A percentile compares a stretch with the other conserved stretches of the same genome.
Conservation (phyloP, 352 stramenopile genomes). For the Phytopythium delawarense region DNA sequence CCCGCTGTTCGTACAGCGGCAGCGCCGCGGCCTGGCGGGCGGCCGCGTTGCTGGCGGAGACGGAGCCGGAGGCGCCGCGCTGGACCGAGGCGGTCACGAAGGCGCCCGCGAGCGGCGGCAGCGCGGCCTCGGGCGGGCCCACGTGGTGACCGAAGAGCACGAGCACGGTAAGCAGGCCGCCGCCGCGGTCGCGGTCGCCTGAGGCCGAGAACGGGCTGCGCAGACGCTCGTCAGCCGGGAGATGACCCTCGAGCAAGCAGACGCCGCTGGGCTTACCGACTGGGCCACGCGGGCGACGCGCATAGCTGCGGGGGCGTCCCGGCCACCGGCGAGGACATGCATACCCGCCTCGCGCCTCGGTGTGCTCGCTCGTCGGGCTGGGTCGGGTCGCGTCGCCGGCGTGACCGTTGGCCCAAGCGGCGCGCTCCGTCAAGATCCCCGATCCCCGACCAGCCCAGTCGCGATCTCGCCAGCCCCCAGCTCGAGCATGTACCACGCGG, state of each 20-base stretch:
- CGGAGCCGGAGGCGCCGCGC: conserved; percentile 7
- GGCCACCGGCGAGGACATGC: conserved; percentile 34
- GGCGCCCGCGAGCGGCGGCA: conserved; percentile 5
- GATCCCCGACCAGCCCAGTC: neutral
- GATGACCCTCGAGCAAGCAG: neutral
- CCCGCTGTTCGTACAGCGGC: conserved; percentile 36
- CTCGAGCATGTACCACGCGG: conserved; percentile 35
- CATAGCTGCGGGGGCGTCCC: conserved; percentile 21
- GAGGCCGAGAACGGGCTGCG: conserved; percentile 52
- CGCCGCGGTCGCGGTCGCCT: conserved; percentile 13
- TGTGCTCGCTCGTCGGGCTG: neutral
- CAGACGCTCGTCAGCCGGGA: neutral
- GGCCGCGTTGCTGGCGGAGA: conserved; percentile 11
- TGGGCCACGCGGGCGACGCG: conserved; percentile 17
- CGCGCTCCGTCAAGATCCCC: conserved; percentile 10
- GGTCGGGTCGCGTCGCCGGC: neutral
- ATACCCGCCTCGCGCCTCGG: conserved; percentile 15
- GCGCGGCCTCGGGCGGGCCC: conserved; percentile 2
- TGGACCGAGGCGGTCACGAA: conserved; percentile 38
- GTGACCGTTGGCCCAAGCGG: conserved; percentile 1
- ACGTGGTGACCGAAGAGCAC: conserved; percentile 49
- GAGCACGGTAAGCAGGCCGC: conserved; percentile 43
- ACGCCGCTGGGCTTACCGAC: neutral
- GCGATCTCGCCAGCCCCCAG: neutral
- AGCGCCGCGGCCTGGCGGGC: conserved; percentile 4